Conservation (phyloP, 176 grass and related monocot species). For the Rhipidocladum racemiflorum region DNA sequence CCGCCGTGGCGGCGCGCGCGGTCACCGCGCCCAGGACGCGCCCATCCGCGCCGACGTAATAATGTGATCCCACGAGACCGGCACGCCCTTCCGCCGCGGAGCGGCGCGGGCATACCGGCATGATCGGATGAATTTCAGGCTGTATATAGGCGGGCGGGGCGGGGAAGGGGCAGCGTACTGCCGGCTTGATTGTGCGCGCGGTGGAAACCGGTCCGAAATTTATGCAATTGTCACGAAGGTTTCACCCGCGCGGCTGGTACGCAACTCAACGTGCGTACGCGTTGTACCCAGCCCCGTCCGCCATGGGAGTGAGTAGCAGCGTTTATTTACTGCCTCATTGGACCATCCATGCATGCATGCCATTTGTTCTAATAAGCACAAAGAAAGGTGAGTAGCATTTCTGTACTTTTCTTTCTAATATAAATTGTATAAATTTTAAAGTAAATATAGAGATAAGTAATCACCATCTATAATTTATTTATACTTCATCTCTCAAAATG, state of each 20-base stretch:
- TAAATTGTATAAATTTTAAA: no score
- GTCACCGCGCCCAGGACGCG: conserved; percentile 19
- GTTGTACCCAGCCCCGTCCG: neutral
- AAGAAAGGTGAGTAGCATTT: no score
- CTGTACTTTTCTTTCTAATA: no score
- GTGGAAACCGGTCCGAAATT: conserved; percentile 5
- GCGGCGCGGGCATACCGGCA: neutral
- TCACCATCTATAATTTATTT: no score
- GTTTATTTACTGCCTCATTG: conserved; percentile 29
- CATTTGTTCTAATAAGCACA: no score
- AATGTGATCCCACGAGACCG: conserved; percentile 26
- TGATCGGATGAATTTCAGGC: neutral
- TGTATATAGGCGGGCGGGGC: neutral
- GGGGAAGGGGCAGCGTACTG: neutral
- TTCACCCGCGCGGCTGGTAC: neutral
- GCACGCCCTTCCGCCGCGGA: neutral
- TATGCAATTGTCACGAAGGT: neutral
- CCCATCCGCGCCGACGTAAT: conserved; percentile 23
- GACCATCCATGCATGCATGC: conserved; percentile 15
- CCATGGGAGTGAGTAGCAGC: conserved; percentile 10
- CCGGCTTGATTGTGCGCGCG: neutral
- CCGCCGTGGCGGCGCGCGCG: conserved; percentile 28
- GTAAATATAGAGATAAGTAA: no score
- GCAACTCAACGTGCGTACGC: neutral
- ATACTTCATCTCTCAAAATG: no score